Conservation (phyloP, 331 rosid species). For the Arachis monticola region DNA sequence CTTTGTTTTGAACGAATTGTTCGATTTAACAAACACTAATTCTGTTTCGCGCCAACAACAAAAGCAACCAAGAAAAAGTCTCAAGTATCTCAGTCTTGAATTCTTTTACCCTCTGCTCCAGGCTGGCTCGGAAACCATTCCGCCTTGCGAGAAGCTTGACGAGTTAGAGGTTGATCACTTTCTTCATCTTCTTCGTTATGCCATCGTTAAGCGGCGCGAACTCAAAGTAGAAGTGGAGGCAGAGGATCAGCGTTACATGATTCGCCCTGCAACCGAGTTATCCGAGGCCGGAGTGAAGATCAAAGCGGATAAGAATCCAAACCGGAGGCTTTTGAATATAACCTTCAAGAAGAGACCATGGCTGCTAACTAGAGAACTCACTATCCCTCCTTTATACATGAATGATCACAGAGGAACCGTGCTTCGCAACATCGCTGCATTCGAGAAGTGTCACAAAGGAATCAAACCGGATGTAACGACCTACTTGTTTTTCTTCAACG, state of each 20-base stretch:
- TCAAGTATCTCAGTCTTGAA: constrained; percentile 38
- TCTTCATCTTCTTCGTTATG: constrained; percentile 47
- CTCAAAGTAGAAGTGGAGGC: not conserved
- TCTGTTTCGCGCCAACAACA: not conserved
- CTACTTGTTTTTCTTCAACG: constrained; percentile 56
- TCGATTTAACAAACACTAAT: constrained; percentile 23
- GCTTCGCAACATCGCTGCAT: constrained; percentile 44
- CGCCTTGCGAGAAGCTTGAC: not conserved
- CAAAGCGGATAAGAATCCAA: not conserved
- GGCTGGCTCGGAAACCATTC: not conserved
- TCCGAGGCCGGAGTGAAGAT: constrained; percentile 43
- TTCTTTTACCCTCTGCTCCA: constrained; percentile 48
- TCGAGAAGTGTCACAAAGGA: constrained; percentile 41
- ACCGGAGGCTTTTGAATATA: constrained; percentile 19
- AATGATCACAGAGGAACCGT: constrained; percentile 47
- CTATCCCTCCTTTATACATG: constrained; percentile 36
- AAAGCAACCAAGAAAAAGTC: not conserved
- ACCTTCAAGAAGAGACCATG: constrained; percentile 3
- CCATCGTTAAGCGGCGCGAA: constrained; percentile 38
- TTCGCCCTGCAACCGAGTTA: constrained; percentile 36
- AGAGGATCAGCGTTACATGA: constrained; percentile 30
- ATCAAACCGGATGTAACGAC: constrained; percentile 47
- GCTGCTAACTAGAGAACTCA: constrained; percentile 6
- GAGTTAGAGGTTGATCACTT: constrained; percentile 25
- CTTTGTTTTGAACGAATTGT: constrained; percentile 42